Percentiles rank a stretch among this genome's conserved stretches.
phyloP scores from a whole-genome alignment of 306 rosid species.

The Gastrolobium villosum region DNA sequence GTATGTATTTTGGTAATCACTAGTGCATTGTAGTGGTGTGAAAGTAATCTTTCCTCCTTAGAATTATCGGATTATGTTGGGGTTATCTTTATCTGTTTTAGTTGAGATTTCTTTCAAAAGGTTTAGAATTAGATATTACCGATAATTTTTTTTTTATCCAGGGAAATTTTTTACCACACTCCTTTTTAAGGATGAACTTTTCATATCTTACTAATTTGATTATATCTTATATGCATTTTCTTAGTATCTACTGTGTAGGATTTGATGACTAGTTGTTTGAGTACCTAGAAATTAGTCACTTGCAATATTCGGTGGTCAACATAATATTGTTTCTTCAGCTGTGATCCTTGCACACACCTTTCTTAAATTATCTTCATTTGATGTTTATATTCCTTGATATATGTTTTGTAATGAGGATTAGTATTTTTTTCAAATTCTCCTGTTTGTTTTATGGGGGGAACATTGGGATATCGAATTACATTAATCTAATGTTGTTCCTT shows the following conservation, averaged over 20 bases:
- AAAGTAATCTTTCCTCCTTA: slow-evolving; percentile 2
- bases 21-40: background rate
- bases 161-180: background rate
- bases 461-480: too few relatives aligned
- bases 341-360: background rate
- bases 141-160: background rate
- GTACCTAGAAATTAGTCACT: background rate
- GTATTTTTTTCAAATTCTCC: too few relatives aligned
- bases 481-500: too few relatives aligned
- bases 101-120: slow-evolving; percentile 16
- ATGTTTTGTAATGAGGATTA: too few relatives aligned
- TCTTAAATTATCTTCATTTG: too few relatives aligned
- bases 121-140: background rate
- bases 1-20: slow-evolving; percentile 50
- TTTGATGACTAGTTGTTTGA: background rate
- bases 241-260: background rate
- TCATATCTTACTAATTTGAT: slow-evolving; percentile 12
- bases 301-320: background rate
- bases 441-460: too few relatives aligned
- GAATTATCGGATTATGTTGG: background rate
- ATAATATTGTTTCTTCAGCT: background rate
- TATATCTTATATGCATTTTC: slow-evolving; percentile 14
- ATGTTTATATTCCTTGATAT: too few relatives aligned
- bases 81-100: background rate
- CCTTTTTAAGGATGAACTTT: background rate